phyloP scores from a whole-genome alignment of 2,329 filamentous ascomycete genomes.

The Fonsecaea erecta region DNA sequence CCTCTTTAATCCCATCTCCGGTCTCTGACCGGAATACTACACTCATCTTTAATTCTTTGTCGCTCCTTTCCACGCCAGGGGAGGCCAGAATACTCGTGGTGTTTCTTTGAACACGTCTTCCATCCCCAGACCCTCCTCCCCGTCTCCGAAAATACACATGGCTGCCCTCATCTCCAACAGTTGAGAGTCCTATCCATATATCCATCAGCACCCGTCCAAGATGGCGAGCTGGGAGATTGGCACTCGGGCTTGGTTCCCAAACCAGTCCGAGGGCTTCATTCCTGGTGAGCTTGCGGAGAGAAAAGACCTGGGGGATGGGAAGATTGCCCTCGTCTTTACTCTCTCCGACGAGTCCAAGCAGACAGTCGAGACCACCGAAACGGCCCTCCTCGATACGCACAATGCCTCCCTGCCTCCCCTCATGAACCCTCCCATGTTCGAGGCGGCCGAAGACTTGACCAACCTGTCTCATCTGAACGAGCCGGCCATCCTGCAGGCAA shows the following conservation, averaged over 20 bases:
- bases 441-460: constrained; percentile 97
- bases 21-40: neutral
- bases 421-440: constrained; percentile 98
- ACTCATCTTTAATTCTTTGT: constrained; percentile 19
- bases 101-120: constrained; percentile 30
- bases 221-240: constrained; percentile 78
- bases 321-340: constrained; percentile 72
- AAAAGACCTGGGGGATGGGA: constrained; percentile 80
- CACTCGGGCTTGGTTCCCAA: constrained; percentile 97
- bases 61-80: constrained; percentile 3
- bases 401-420: constrained; percentile 82
- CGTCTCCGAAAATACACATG: constrained; percentile 33
- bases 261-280: constrained; percentile 94
- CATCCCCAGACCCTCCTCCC: constrained; percentile 12
- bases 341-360: constrained; percentile 82
- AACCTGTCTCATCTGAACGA: constrained; percentile 98
- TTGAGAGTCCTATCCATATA: constrained; percentile 28
- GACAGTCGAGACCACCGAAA: constrained; percentile 78
- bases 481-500: constrained; percentile 95
- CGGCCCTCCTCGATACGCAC: constrained; percentile 72
- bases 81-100: neutral
- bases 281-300: constrained; percentile 92
- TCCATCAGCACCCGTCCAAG: constrained; percentile 78
- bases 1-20: constrained; percentile 10
- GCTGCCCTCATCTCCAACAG: constrained; percentile 27